phyloP scores from a whole-genome alignment of 495 filamentous ascomycete genomes.

The Aspergillus funiculosus region DNA sequence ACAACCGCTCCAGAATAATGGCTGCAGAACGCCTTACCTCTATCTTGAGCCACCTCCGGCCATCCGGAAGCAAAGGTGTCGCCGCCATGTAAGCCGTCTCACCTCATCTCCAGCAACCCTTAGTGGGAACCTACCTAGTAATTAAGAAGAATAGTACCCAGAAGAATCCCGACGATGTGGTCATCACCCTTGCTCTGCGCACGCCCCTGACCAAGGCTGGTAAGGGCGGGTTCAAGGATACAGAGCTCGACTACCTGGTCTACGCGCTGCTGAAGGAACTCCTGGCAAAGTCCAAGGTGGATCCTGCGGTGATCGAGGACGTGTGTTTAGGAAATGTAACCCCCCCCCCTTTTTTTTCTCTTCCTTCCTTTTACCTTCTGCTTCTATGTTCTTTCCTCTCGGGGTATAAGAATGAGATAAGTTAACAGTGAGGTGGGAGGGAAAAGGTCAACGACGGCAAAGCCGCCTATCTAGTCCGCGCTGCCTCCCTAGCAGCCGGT shows the following conservation, averaged over 20 bases:
- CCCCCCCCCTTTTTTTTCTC: no score
- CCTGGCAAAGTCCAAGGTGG: slow-evolving; percentile 64
- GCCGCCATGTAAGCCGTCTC: slow-evolving; percentile 61
- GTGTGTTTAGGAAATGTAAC: slow-evolving; percentile 87
- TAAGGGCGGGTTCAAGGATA: slow-evolving; percentile 94
- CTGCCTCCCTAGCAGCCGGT: slow-evolving; percentile 82
- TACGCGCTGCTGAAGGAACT: slow-evolving; percentile 75
- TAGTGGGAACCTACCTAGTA: slow-evolving; percentile 1
- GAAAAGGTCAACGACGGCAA: slow-evolving; percentile 67
- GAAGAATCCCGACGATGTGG: slow-evolving; percentile 93
- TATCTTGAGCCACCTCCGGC: slow-evolving; percentile 81
- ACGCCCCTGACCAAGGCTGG: slow-evolving; percentile 71
- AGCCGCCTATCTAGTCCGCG: slow-evolving; percentile 83
- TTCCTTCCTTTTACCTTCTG: no score
- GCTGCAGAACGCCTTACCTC: slow-evolving; percentile 78
- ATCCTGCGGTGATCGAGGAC: slow-evolving; percentile 82
- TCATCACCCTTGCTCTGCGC: slow-evolving; percentile 78
- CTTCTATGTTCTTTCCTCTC: no score
- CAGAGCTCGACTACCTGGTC: slow-evolving; percentile 77
- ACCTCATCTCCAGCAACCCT: background rate
- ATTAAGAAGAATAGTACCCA: slow-evolving; percentile 56
- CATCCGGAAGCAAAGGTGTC: slow-evolving; percentile 49
- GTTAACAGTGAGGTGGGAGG: background rate
- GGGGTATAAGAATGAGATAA: background rate
- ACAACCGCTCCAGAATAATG: slow-evolving; percentile 49